phyloP scores from a whole-genome alignment of 2,329 filamentous ascomycete species.

The Penicillium sp. region DNA sequence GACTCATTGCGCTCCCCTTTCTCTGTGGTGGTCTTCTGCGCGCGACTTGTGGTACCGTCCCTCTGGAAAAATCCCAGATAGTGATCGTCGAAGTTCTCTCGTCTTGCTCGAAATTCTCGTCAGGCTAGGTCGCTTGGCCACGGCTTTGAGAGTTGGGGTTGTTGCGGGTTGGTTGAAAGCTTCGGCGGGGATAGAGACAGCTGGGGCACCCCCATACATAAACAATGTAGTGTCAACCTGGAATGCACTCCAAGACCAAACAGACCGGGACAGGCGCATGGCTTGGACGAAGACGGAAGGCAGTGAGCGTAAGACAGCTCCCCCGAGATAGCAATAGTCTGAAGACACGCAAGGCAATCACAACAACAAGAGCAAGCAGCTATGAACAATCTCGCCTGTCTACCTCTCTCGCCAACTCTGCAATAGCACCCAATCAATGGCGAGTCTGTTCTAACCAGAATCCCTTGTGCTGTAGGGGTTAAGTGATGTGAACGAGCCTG shows the following conservation, averaged over 20 bases:
- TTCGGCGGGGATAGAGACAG: conserved; percentile 20
- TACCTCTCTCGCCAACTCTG: neutral
- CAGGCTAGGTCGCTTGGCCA: conserved; percentile 14
- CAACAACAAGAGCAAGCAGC: neutral
- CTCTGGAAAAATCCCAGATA: conserved; percentile 16
- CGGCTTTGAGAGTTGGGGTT: conserved; percentile 9
- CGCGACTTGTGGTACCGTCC: neutral
- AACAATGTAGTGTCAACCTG: conserved; percentile 29
- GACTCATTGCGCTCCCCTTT: conserved; percentile 22
- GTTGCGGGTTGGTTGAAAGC: conserved; percentile 15
- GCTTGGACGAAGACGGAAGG: conserved; percentile 14
- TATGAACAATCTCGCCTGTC: neutral
- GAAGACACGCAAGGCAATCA: neutral
- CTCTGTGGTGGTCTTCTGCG: neutral
- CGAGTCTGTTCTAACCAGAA: neutral
- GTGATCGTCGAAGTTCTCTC: conserved; percentile 9
- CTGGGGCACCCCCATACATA: conserved; percentile 27
- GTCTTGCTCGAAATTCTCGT: conserved; percentile 11
- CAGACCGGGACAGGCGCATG: conserved; percentile 21
- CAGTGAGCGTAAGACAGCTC: neutral
- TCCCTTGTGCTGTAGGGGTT: neutral
- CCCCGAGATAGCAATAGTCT: neutral
- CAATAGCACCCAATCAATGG: neutral
- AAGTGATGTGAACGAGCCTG: neutral
- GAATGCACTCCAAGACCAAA: conserved; percentile 28